Percentiles rank a stretch among this genome's conserved stretches.
Evolutionary conservation across 805 yeast species (phyloP).

Genomic region (Metschnikowia orientalis): DNA sequence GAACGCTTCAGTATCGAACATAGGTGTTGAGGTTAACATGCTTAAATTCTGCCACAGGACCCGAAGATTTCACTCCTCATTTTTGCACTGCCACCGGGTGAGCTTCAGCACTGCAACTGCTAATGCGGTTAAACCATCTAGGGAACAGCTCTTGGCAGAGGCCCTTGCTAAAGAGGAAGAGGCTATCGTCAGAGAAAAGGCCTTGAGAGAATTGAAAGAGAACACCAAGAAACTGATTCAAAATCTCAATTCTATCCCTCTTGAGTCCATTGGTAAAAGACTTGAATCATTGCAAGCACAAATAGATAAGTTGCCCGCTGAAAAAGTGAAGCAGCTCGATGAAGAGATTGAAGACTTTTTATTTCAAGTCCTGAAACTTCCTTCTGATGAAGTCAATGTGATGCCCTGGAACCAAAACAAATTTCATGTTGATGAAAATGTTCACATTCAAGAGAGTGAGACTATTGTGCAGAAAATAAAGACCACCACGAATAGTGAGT

Average conservation of each 20-base stretch:
- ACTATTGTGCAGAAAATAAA: constrained; percentile 18
- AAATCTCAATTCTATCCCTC: constrained; percentile 33
- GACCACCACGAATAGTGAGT: constrained; percentile 31
- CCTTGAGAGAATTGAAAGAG: constrained; percentile 30
- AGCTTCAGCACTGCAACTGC: constrained; percentile 1
- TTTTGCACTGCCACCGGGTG: background rate
- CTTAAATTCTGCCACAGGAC: constrained; percentile 1
- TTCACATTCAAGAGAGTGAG: constrained; percentile 11
- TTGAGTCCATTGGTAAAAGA: constrained; percentile 27
- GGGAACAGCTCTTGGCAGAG: constrained; percentile 40
- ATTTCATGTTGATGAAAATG: too few species aligned
- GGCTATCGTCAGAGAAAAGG: constrained; percentile 31
- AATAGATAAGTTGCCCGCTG: constrained; percentile 25
- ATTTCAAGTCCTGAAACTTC: constrained; percentile 30
- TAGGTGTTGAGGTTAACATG: too few species aligned
- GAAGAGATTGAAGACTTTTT: constrained; percentile 39
- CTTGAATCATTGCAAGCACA: constrained; percentile 28
- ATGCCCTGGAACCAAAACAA: constrained; percentile 31
- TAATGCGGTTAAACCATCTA: constrained; percentile 20
- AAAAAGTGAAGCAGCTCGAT: constrained; percentile 37
- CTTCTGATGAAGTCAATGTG: constrained; percentile 23
- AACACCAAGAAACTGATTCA: constrained; percentile 26
- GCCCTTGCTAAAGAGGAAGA: constrained; percentile 43
- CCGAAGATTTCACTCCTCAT: constrained; percentile 1
- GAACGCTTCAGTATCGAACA: too few species aligned